Evolutionary conservation across 805 yeast species (phyloP), one percentile per base, ranked within the genome.

Genomic region (Ogataea neopini): DNA sequence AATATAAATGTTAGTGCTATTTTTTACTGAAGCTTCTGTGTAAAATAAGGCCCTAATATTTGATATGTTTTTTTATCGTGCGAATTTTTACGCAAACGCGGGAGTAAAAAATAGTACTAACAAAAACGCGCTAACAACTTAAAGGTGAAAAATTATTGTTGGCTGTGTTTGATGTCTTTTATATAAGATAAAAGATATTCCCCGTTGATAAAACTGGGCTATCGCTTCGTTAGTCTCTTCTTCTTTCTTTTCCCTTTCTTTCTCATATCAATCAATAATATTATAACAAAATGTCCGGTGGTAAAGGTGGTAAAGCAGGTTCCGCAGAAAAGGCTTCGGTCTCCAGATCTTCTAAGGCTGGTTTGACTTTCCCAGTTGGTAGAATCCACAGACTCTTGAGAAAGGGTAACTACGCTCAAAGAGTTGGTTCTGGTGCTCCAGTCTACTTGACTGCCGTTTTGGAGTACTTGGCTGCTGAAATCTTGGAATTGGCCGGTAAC

Each of bases 371-470:
- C 95, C 98, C 98, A 79, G 98, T 92, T 61, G 98, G 98, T 75
- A 91, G 98, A 84, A 94, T 92, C 63, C 97, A 92, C 81, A 85
- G 97, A 79, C 81, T 91, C 64, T 77, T 92, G 69, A 88, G 96
- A 84, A 89, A 86, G 77, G 97, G 96, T 72, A 88, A 91, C 85
- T 88, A 92, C 79, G 96, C 97, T 68, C 96, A 91, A 79, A 86
- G 98, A 80, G 86, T 92, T 64, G 97, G 98, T 83, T 90, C 97
- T 61, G 97, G 96, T 84, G 97, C 98, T 66, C 97, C 98, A 77
- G 92, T 92, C 57, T 92, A 91, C 78, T 81, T 92, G 70, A 91
- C 98, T 61, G 96, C 98, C 48, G 97, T 92, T 50, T 80, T 92
- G 66, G 98, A 92, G 77, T 92, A 92, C 73, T 82, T 92, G 71